Evolutionary conservation across 2,329 filamentous ascomycete genomes (phyloP), one percentile per base, ranked within the genome.

Genomic region (Furcasterigmium furcatum): DNA sequence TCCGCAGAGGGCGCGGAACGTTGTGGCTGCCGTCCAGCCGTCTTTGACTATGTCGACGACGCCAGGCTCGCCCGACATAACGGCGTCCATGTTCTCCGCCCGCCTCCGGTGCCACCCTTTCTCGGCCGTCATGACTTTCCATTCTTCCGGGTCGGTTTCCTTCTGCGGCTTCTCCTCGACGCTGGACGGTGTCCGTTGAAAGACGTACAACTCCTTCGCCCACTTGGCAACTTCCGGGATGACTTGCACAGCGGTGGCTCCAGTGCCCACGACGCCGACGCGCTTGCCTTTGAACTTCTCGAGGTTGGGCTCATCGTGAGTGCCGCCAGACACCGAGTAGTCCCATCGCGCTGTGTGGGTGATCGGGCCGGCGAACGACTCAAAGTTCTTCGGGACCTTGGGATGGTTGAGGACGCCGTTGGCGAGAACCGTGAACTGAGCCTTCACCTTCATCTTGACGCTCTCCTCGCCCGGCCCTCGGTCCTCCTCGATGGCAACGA

Each of bases 181-280:
- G 0, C 61, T 59, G 1, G 70, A 66, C 4, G 77, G 76, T 3
- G 78, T 82, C 3, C 78, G 71, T 55, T 82, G 77, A 54, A 82
- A 70, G n/a, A 82, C 75, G 50, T 71, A 77, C 3, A 81, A 54
- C 32, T 79, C 62, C 40, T 74, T 70, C 0, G 74, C 70, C 47
- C 65, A 74, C 39, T 70, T 63, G 2, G 70, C 73, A 1, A 80
- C 55, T 16, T 63, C 55, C 0, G 75, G 72, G 0, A 76, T 55
- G 2, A 63, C 65, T 48, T 75, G 71, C 3, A 78, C 61, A 1
- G 67, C 70, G 0, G 73, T 77, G 1, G 74, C 72, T 0, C 73
- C 75, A 0, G 74, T 78, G 19, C 75, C 76, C 24, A 79, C 59
- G 41, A 79, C 62, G 4, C 66, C 76, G 2, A 79, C 72, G 3